phyloP scores from a whole-genome alignment of 2,329 filamentous ascomycete genomes.

The Colletotrichum falcatum region DNA sequence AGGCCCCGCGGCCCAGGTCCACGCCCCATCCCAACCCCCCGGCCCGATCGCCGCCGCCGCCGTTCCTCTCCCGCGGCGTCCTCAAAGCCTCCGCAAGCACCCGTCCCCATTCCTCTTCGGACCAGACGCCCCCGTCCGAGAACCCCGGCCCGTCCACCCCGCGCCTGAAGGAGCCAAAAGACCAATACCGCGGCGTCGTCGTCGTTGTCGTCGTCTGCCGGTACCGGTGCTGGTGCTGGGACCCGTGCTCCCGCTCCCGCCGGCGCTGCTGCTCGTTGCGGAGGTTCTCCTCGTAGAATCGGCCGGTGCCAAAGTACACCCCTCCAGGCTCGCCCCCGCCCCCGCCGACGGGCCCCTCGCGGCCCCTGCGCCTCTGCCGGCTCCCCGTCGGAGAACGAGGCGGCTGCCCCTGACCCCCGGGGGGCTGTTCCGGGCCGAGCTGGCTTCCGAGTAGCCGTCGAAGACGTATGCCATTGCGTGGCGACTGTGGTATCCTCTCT shows the following conservation, averaged over 20 bases:
- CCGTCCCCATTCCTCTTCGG: slow-evolving; percentile 7
- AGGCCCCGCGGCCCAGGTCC: not conserved
- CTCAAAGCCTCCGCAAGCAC: slow-evolving; percentile 7
- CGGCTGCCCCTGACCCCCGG: not conserved
- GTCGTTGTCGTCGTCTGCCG: too few relatives aligned
- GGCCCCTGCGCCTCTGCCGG: not conserved
- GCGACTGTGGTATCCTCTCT: too few relatives aligned
- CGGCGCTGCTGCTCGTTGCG: slow-evolving; percentile 4
- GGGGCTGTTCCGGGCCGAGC: not conserved
- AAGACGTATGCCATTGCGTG: slow-evolving; percentile 27
- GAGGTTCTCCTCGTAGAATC: slow-evolving; percentile 17
- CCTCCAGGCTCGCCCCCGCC: not conserved
- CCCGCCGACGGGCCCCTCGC: too few relatives aligned
- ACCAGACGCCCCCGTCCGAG: not conserved
- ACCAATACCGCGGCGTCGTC: not conserved
- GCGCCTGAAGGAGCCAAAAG: not conserved
- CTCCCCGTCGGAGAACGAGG: too few relatives aligned
- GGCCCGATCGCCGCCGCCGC: too few relatives aligned
- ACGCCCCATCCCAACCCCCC: not conserved
- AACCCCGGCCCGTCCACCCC: too few relatives aligned
- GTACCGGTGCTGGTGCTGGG: not conserved
- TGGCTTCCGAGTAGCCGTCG: slow-evolving; percentile 33
- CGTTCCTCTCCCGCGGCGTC: not conserved
- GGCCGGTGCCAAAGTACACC: slow-evolving; percentile 15
- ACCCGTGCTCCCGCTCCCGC: not conserved